Conservation (phyloP, 768 basidiomycete genomes). For the Phylloporus rhodoxanthus region DNA sequence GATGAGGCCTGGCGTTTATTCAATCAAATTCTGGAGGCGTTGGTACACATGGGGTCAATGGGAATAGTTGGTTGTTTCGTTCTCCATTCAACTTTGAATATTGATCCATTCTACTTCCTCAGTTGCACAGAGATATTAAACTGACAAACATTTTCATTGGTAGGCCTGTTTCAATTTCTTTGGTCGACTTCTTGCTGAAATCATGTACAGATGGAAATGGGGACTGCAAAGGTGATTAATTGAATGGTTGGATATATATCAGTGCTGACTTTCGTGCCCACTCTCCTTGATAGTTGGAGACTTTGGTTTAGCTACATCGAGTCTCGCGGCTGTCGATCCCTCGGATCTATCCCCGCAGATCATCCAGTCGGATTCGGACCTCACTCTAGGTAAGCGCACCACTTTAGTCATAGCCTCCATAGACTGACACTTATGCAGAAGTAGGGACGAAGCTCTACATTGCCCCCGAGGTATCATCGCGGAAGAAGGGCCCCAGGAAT, state of each 20-base stretch:
- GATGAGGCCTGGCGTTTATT: constrained; percentile 88
- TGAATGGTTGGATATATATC: neutral
- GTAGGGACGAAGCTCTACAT: constrained; percentile 91
- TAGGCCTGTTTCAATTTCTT: constrained; percentile 28
- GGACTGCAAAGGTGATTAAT: constrained; percentile 63
- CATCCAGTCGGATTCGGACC: constrained; percentile 50
- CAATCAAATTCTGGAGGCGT: constrained; percentile 82
- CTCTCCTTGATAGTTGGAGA: constrained; percentile 62
- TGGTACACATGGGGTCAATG: constrained; percentile 82
- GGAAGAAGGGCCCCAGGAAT: constrained; percentile 58
- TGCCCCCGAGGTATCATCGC: constrained; percentile 80
- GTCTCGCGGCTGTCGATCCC: constrained; percentile 71
- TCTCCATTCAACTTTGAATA: neutral
- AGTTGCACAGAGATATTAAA: constrained; percentile 87
- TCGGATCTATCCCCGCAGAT: constrained; percentile 52
- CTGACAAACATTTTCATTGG: constrained; percentile 92
- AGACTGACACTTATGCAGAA: constrained; percentile 38
- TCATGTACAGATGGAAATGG: constrained; percentile 60
- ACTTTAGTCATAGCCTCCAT: neutral
- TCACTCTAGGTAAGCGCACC: constrained; percentile 58
- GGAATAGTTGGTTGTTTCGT: constrained; percentile 61
- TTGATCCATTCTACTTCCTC: constrained; percentile 22
- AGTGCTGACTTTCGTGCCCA: neutral
- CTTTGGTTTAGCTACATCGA: constrained; percentile 86
- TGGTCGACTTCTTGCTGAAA: neutral